Base-by-base conservation (phyloP, 2,329 filamentous ascomycete species). In the Esteya vermicola region DNA sequence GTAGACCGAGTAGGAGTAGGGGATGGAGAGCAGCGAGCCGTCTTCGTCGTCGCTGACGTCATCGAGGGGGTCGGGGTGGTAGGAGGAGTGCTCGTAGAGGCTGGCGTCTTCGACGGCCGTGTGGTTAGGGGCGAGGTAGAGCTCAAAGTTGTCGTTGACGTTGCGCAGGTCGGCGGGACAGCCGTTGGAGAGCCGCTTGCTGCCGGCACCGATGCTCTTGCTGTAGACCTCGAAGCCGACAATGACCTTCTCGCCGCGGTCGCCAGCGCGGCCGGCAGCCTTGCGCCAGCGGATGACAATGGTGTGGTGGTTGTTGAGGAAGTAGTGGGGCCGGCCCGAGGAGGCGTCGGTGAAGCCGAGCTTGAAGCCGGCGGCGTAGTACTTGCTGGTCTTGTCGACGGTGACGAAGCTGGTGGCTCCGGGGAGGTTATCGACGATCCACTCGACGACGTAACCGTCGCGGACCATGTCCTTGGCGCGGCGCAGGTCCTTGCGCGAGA, bases 401-500 rank as follows among this genome's bases (percentile, higher is more conserved):
- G 83, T 89, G 22, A 91, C 81, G 53, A 93, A 93, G 56, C 80
- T 88, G 9, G 85, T 93, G 27, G 85, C 85, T 7, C 85, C 85
- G 2, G 86, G 85, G 9, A 94, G 67, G 52, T 93, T 93, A 58
- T 94, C 85, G 47, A 91, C 81, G 49, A 93, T 93, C 86, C 85
- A 93, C 58, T 93, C 85, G 2, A 79, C 78, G n/a, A 91, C 77
- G 56, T 91, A 93, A 27, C 81, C 83, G 39, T 86, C 73, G 45
- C 71, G 72, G 30, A 93, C 78, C 52, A 93, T 62, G 45, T 86
- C 67, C 49, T 72, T 73, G 5, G 82, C 81, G 54, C 75, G 72
- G 50, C 71, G 68, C 43, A 93, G 58, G 35, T 78, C 80, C 34
- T 67, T 65, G 30, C 73, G 68, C 46, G 72, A 71, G 14, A 91